Base-by-base conservation (phyloP, 805 yeast genomes). In the Nakazawaea wickerhamii region DNA sequence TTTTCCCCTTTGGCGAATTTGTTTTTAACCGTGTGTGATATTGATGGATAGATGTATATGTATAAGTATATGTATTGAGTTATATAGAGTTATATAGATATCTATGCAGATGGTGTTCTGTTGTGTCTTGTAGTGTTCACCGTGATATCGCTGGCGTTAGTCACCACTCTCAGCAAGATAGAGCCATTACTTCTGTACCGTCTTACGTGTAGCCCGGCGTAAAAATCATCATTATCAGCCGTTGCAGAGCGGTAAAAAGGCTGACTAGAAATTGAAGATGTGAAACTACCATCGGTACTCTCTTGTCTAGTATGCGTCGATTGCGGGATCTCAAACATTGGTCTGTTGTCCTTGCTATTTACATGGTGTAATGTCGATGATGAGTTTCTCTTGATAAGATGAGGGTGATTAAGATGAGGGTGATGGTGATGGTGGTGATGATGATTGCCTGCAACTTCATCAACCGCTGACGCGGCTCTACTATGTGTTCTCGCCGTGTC, bases 141-240 rank as follows among this genome's bases (percentile, higher is more conserved):
- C n/a, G 31, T 28, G 8, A 13, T 8, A 28, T 28, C 31, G n/a
- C 31, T 28, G 6, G 11, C 14, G n/a, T 13, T 28, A 8, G 31
- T 28, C 8, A 28, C 15, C 14, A 28, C 31, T 28, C 31, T 28
- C n/a, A 13, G 31, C 14, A 28, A 28, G 7, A 28, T 6, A 13
- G 31, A 28, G 6, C 31, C 31, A 28, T 28, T 28, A 28, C 14
- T 28, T 15, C 15, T 28, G n/a, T 28, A 28, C 15, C 31, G 11
- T 28, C 31, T 28, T 15, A 28, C 14, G n/a, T 28, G 11, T 13
- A 28, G 31, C 11, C 31, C 31, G 31, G 11, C 14, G 3, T 28
- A 28, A 28, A 28, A 28, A 28, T 28, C 31, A 28, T 28, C 31
- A 11, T 15, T 28, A 28, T 28, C 31, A 10, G 31, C 31, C 31